Evolutionary conservation across 2,329 filamentous ascomycete species (phyloP).

Genomic region (Alternaria infectoria): DNA sequence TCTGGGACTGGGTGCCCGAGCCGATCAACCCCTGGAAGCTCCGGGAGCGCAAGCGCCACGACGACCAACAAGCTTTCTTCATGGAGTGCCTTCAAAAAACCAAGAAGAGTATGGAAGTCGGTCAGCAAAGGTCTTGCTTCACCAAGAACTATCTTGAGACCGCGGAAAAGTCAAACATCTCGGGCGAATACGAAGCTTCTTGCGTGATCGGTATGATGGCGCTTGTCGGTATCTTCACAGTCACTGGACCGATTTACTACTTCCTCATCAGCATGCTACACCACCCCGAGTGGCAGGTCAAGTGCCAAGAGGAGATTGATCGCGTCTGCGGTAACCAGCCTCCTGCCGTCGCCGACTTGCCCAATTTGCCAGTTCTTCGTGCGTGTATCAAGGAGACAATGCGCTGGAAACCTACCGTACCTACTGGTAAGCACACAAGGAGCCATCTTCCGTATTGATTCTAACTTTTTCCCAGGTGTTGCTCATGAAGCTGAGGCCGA

Average conservation of each 20-base stretch:
- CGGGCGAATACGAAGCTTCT: constrained; percentile 48
- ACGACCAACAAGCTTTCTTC: constrained; percentile 61
- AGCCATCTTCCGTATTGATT: constrained; percentile 8
- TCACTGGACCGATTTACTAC: constrained; percentile 47
- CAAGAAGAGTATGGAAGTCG: constrained; percentile 41
- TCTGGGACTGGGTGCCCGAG: constrained; percentile 59
- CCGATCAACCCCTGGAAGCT: constrained; percentile 62
- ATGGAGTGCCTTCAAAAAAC: constrained; percentile 54
- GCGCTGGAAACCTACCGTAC: constrained; percentile 57
- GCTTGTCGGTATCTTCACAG: constrained; percentile 49
- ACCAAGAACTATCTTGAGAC: constrained; percentile 44
- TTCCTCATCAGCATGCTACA: constrained; percentile 48
- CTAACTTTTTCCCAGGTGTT: constrained; percentile 47
- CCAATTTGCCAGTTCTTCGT: constrained; percentile 52
- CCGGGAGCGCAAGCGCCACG: constrained; percentile 60
- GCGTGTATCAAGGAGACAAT: constrained; percentile 56
- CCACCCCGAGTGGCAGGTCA: constrained; percentile 45
- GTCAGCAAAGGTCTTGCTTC: constrained; percentile 42
- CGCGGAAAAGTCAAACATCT: constrained; percentile 50
- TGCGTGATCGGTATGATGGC: constrained; percentile 50
- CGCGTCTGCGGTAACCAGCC: constrained; percentile 31
- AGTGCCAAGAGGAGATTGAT: constrained; percentile 45
- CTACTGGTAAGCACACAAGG: constrained; percentile 40
- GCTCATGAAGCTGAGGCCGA: constrained; percentile 60
- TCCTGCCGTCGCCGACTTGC: constrained; percentile 47